A percentile compares a stretch with the other conserved stretches of the same genome.
phyloP scores from a whole-genome alignment of 148 eudicot species.

The Polygonum maritimum region DNA sequence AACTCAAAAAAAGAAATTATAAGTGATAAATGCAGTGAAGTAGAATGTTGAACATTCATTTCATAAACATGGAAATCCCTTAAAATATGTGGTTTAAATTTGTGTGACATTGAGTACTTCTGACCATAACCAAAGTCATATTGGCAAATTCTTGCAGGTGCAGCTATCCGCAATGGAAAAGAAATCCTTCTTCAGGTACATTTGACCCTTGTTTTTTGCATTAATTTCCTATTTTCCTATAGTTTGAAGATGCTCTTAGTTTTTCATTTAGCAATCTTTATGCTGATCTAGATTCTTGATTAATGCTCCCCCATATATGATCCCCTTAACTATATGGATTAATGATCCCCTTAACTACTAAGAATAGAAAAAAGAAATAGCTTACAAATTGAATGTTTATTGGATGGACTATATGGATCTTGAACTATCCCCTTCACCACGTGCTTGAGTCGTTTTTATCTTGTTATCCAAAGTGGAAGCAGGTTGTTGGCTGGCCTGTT shows the following conservation, averaged over 20 bases:
- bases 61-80: not conserved
- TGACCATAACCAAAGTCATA: not conserved
- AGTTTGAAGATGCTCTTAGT: not conserved
- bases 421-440: not conserved
- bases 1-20: not conserved
- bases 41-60: not conserved
- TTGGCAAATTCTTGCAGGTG: constrained; percentile 30
- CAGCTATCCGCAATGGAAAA: constrained; percentile 51
- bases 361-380: not conserved
- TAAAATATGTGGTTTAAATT: not conserved
- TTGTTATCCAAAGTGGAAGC: not conserved
- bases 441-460: not conserved
- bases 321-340: not conserved
- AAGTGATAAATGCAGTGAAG: not conserved
- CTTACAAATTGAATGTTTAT: not conserved
- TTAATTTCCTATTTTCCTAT: not conserved
- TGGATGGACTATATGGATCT: not conserved
- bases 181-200: constrained; percentile 79
- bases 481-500: not conserved
- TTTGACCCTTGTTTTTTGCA: not conserved
- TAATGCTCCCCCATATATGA: not conserved
- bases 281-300: not conserved
- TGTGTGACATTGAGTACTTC: not conserved
- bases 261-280: not conserved
- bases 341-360: not conserved